phyloP scores from a whole-genome alignment of 495 filamentous ascomycete species.

The Penicillium bialowiezense region DNA sequence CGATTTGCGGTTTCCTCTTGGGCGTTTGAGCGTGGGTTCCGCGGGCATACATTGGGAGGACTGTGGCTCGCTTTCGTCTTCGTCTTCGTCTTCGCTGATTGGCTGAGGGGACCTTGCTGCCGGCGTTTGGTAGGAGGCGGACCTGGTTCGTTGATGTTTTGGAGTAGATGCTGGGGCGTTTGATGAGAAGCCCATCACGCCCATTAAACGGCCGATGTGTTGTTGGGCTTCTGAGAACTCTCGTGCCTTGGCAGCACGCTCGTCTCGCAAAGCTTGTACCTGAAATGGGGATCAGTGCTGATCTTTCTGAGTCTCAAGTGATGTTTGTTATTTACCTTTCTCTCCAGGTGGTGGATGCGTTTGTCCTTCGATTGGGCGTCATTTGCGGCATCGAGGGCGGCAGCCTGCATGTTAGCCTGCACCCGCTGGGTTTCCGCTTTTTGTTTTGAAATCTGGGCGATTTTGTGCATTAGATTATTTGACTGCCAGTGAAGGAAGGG shows the following conservation, averaged over 20 bases:
- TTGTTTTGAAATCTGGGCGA: slow-evolving; percentile 19
- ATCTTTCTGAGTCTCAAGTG: not conserved
- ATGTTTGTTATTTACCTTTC: slow-evolving; percentile 28
- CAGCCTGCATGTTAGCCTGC: slow-evolving; percentile 25
- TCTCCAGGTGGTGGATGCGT: slow-evolving; percentile 37
- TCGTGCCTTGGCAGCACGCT: slow-evolving; percentile 41
- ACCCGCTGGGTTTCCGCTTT: slow-evolving; percentile 25
- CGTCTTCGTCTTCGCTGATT: slow-evolving; percentile 20
- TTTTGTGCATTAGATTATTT: not conserved
- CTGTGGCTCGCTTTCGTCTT: slow-evolving; percentile 12
- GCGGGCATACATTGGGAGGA: slow-evolving; percentile 21
- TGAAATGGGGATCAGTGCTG: slow-evolving; percentile 5
- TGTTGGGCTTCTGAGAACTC: slow-evolving; percentile 51
- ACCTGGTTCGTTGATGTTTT: slow-evolving; percentile 22
- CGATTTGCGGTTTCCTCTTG: slow-evolving; percentile 19
- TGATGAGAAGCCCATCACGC: slow-evolving; percentile 43
- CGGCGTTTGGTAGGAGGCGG: slow-evolving; percentile 10
- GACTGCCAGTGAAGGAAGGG: not conserved
- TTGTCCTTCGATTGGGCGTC: slow-evolving; percentile 37
- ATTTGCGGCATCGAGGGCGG: slow-evolving; percentile 22
- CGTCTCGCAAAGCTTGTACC: slow-evolving; percentile 39
- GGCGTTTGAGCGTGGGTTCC: slow-evolving; percentile 29
- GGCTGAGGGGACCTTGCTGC: slow-evolving; percentile 8
- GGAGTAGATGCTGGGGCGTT: slow-evolving; percentile 18
- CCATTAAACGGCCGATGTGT: slow-evolving; percentile 46